These are phyloP conservation scores for Gnaphalium uliginosum DNA, from an alignment of 129 eudicot genomes.

Conservation along the genomic window DNA sequence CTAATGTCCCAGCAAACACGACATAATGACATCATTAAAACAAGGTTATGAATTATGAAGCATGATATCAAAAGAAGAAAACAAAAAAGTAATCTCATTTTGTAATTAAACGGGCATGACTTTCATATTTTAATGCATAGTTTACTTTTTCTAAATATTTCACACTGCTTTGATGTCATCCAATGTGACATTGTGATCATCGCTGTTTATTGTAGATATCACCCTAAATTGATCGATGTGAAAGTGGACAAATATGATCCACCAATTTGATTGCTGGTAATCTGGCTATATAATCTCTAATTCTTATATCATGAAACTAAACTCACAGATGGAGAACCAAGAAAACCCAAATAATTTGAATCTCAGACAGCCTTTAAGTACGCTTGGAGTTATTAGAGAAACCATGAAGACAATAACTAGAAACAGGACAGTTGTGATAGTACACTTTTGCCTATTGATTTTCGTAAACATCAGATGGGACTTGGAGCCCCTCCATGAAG, in stretches of 20 bases:
- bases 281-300: background rate
- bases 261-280: background rate
- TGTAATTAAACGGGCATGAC: background rate
- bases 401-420: conserved; percentile 25
- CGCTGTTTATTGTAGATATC: background rate
- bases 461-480: conserved; percentile 7
- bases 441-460: conserved; percentile 25
- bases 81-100: background rate
- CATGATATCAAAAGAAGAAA: background rate
- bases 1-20: background rate
- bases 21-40: background rate
- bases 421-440: conserved; percentile 22
- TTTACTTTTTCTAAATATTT: background rate
- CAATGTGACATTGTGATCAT: conserved; percentile 22
- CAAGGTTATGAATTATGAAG: background rate
- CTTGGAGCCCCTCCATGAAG: background rate
- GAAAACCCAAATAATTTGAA: conserved; percentile 17
- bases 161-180: background rate
- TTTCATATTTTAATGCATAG: background rate
- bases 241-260: conserved; percentile 20
- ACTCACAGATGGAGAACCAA: conserved; percentile 21
- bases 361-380: conserved; percentile 23
- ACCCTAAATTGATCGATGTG: background rate
- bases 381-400: conserved; percentile 30
- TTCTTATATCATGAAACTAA: background rate